Evolutionary conservation across 163 green algal species (phyloP), one percentile per base, ranked within the genome.

Genomic region (Scenedesmus sp.): DNA sequence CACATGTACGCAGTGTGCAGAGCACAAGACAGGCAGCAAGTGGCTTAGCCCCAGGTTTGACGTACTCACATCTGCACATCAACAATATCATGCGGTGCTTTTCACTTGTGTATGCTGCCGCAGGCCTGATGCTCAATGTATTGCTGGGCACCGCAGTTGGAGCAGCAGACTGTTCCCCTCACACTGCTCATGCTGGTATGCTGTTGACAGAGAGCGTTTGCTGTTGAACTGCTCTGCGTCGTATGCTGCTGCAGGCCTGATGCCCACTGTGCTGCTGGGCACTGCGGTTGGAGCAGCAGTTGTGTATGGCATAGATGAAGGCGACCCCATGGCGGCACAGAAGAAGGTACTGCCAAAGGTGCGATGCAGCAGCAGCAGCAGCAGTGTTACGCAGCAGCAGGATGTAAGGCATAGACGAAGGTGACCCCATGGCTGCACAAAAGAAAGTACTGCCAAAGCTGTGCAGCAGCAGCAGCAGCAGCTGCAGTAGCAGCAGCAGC

Each of bases 301-400:
- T 4, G 88, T 92, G 46, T 92, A 89, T n/a, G 88, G 88, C 54
- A 92, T 92, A 60, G 88, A 92, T 13, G 81, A 92, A 81, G 88
- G 88, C 0, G 88, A 92, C 54, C 81, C 82, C 10, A 26, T 92
- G 66, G 88, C 88, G 52, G 88, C 46, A 2, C 81, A 92, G 64
- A 88, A 92, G 52, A 84, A 89, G 18, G 12, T 26, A 46, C 52
- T 90, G 52, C 64, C 84, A 46, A 81, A 89, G 60, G 26, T 64
- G 20, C 5, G 34, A 34, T 1, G 15, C 12, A 23, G 60, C 83
- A 52, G 59, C 34, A 23, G 83, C 83, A 56, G 83, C 56, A 60
- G 83, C 20, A 4, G 34, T 46, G 34, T 46, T 46, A 46, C 34
- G 16, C 16, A 76, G 16, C 16, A 74, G n/a, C n/a, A 12, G 0